Evolutionary conservation across 305 asterid genomes (phyloP).

Genomic region (Solanum aculeatissimum): DNA sequence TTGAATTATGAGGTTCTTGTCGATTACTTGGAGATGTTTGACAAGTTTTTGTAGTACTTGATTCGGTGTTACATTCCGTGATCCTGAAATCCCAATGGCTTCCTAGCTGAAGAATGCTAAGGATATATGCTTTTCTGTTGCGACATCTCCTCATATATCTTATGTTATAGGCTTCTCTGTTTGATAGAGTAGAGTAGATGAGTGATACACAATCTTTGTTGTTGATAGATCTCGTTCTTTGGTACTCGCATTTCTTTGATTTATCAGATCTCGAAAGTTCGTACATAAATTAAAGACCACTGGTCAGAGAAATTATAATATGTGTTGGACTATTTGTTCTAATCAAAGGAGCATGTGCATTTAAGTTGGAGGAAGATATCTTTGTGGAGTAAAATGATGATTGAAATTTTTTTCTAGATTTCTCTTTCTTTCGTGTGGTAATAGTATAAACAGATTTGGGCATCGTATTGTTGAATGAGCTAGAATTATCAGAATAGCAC

Average conservation of each 20-base stretch:
- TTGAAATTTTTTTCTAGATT: neutral
- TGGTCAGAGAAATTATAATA: neutral
- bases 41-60: neutral
- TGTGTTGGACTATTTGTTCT: neutral
- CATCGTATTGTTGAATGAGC: neutral
- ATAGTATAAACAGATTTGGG: neutral
- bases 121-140: neutral
- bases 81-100: neutral
- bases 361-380: neutral
- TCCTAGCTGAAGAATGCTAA: neutral
- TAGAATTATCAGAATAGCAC: neutral
- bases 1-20: neutral
- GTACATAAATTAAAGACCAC: neutral
- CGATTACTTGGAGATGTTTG: neutral
- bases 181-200: neutral
- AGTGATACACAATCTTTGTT: neutral
- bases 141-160: neutral
- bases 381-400: neutral
- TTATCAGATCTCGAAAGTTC: neutral
- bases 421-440: neutral
- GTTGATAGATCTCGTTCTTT: neutral
- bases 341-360: neutral
- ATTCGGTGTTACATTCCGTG: conserved; percentile 1
- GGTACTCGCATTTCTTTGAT: neutral
- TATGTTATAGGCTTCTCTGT: neutral